These are phyloP conservation scores for Herpetospermum pedunculosum DNA, from an alignment of 306 rosid genomes.

Conservation along the genomic window DNA sequence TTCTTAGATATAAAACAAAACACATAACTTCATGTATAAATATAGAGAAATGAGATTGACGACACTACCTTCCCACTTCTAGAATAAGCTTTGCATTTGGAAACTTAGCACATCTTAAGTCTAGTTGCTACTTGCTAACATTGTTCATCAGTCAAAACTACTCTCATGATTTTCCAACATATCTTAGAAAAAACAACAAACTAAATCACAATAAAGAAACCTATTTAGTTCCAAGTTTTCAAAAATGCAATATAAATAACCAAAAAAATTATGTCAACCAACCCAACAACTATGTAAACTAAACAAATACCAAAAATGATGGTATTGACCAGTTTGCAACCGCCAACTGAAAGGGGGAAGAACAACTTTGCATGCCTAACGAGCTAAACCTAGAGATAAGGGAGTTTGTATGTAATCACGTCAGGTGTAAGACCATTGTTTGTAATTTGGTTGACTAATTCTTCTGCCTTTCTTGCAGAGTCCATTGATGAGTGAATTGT, in stretches of 20 bases:
- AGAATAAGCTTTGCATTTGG: not conserved
- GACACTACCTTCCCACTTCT: not conserved
- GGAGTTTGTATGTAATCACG: slow-evolving; percentile 72
- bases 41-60: not conserved
- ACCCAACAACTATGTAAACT: not conserved
- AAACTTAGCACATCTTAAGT: not conserved
- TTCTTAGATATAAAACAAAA: not conserved
- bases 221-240: not conserved
- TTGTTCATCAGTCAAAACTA: not conserved
- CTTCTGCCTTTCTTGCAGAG: slow-evolving; percentile 68
- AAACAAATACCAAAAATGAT: not conserved
- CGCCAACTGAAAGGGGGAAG: not conserved
- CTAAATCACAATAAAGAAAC: not conserved
- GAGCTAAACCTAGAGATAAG: slow-evolving; percentile 59
- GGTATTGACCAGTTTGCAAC: not conserved
- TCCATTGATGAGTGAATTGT: slow-evolving; percentile 59
- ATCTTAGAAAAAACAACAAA: not conserved
- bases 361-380: not conserved
- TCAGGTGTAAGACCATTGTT: slow-evolving; percentile 41
- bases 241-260: not conserved
- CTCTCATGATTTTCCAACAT: not conserved
- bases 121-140: not conserved
- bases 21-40: not conserved
- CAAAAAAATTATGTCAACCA: not conserved
- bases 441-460: slow-evolving; percentile 27